Base-by-base conservation (phyloP, 2,329 filamentous ascomycete genomes). In the Botrytis galanthina region DNA sequence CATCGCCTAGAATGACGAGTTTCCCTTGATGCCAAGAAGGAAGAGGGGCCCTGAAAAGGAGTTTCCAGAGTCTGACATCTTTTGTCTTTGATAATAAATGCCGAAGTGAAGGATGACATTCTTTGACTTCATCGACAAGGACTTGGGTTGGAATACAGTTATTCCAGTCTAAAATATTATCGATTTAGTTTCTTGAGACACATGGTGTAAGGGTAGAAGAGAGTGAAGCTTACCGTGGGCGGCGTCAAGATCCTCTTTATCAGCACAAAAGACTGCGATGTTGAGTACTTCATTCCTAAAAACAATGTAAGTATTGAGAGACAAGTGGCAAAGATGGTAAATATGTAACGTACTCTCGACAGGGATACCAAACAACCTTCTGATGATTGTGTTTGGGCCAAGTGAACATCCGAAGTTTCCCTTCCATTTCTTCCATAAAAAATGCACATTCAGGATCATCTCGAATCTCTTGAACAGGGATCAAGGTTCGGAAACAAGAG, bases 1-100 rank as follows among this genome's bases (percentile, higher is more conserved):
- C 89, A 78, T 93, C 91, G 0, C 91, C 91, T 0, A 93, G 80
- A 0, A 92, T 79, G 0, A 85, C 89, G n/a, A 92, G 78, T 12
- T 83, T 84, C 0, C 82, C 87, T 3, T 86, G 85, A 0, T 84
- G 82, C 87, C 89, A 93, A 8, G 1, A 82, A 82, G 0, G 82
- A 76, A 0, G 83, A 80, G 39, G 86, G 83, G 0, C 82, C 54
- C 73, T 48, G 18, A 37, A 71, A 16, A 66, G 39, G 29, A 74
- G 70, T 61, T 62, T 63, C 70, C 70, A 73, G 3, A 73, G 67
- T 57, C 72, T 57, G 2, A 73, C 57, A 22, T 74, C 70, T 63
- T 51, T 73, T 20, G 39, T 44, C 54, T 73, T 74, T 16, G 62
- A 46, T 22, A 72, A 32, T 0, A 61, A 35, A 64, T 44, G 35